A percentile compares a stretch with the other conserved stretches of the same genome.
These are phyloP conservation scores for Calonectria honghensis DNA, from an alignment of 2,329 filamentous ascomycete species.

Conservation along the genomic window DNA sequence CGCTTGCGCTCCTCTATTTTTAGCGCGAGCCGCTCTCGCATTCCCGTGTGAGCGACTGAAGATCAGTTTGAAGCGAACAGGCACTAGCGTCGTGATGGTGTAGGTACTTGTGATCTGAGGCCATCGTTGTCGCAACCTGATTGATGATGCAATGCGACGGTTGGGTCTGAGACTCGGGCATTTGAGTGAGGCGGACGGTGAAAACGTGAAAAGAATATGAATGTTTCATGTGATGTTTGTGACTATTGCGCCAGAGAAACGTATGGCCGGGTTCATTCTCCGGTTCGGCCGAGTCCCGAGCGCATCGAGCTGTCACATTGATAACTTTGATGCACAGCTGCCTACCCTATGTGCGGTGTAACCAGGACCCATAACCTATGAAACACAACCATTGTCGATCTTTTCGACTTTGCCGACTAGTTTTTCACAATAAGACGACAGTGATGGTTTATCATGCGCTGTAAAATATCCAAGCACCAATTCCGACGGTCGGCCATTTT, in stretches of 20 bases:
- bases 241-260: background rate
- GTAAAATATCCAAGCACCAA: background rate
- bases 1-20: constrained; percentile 8
- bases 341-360: background rate
- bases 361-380: background rate
- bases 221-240: background rate
- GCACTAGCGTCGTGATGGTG: background rate
- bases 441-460: background rate
- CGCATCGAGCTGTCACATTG: background rate
- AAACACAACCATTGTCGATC: background rate
- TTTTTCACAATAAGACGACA: background rate
- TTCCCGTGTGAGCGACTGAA: background rate
- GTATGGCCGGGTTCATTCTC: background rate
- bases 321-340: background rate
- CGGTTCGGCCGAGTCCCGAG: background rate
- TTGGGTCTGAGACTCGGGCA: background rate
- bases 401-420: background rate
- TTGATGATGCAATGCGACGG: background rate
- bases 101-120: background rate
- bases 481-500: background rate
- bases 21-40: constrained; percentile 20
- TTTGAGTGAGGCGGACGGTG: background rate
- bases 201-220: background rate
- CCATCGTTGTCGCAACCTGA: background rate
- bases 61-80: constrained; percentile 9